Evolutionary conservation across 2,329 filamentous ascomycete genomes (phyloP), one percentile per base, ranked within the genome.

Genomic region (Fusarium redolens): DNA sequence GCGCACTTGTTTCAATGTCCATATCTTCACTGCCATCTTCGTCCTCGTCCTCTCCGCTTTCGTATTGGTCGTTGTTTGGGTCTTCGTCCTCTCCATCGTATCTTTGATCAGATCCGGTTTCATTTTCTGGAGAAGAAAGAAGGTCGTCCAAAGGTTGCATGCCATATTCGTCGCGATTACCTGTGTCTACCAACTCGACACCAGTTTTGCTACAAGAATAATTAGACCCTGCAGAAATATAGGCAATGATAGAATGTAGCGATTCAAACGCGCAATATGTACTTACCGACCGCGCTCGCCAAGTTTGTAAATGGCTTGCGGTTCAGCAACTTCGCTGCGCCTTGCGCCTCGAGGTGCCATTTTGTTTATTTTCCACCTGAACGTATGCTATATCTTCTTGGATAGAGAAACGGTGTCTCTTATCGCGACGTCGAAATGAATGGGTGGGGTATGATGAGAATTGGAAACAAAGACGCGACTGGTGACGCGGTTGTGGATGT

Each of bases 141-240:
- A 98, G 90, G 74, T 90, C 90, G 40, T 96, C 93, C 65, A 97
- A 88, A 40, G 93, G 92, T 80, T 98, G 94, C 85, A 99, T 91
- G 81, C 96, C 96, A 86, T 97, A 87, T 81, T 97, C 95, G 83
- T 98, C 96, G 83, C 94, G 92, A 68, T 91, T 86, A 58, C 94
- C 94, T 61, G 86, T 90, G 78, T 97, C 94, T 77, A 91, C 90
- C 37, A 98, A 83, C 2, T 91, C 92, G 31, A 97, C 89, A 48
- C 96, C 96, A 2, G 96, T 99, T 88, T 97, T 97, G 76, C 96
- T 98, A 74, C 55, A 52, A 48, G 14, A 2, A 20, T 15, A 30
- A 59, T 77, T 37, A 77, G 62, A 25, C 20, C 61, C 58, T 33
- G 9, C 22, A 25, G 31, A 7, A 4, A 30, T 15, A 38, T 18